Percentiles rank a stretch among this genome's conserved stretches.
phyloP scores from a whole-genome alignment of 495 filamentous ascomycete species.

The Lasiosphaeria hispida region DNA sequence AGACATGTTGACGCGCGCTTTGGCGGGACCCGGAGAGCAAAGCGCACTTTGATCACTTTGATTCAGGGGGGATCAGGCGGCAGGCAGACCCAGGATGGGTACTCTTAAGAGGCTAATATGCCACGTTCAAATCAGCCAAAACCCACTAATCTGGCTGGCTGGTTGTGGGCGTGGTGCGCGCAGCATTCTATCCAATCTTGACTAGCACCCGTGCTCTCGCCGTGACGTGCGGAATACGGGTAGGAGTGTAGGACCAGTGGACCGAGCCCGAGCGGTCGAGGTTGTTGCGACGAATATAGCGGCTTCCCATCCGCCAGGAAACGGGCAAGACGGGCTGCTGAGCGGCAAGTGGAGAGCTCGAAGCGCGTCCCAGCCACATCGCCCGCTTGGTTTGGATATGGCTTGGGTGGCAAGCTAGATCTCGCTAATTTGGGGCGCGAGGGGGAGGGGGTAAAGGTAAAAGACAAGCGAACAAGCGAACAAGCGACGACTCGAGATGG shows the following conservation, averaged over 20 bases:
- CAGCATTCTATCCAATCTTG: too few relatives aligned
- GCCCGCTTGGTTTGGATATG: too few relatives aligned
- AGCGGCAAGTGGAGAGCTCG: too few relatives aligned
- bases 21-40: slow-evolving; percentile 17
- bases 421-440: too few relatives aligned
- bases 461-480: too few relatives aligned
- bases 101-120: slow-evolving; percentile 33
- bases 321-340: background rate
- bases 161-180: background rate
- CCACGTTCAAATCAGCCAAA: slow-evolving; percentile 39
- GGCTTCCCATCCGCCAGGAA: slow-evolving; percentile 26
- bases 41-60: slow-evolving; percentile 1
- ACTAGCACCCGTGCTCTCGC: too few relatives aligned
- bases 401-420: too few relatives aligned
- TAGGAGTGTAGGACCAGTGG: slow-evolving; percentile 7
- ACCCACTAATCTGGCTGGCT: slow-evolving; percentile 30
- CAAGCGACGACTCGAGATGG: too few relatives aligned
- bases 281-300: background rate
- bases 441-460: too few relatives aligned
- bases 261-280: slow-evolving; percentile 3
- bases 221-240: background rate
- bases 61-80: slow-evolving; percentile 15
- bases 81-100: slow-evolving; percentile 19
- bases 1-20: slow-evolving; percentile 19
- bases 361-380: too few relatives aligned